A percentile compares a stretch with the other conserved stretches of the same genome.
Evolutionary conservation across 2,329 filamentous ascomycete genomes (phyloP).

Genomic region (Didymella segeticola): DNA sequence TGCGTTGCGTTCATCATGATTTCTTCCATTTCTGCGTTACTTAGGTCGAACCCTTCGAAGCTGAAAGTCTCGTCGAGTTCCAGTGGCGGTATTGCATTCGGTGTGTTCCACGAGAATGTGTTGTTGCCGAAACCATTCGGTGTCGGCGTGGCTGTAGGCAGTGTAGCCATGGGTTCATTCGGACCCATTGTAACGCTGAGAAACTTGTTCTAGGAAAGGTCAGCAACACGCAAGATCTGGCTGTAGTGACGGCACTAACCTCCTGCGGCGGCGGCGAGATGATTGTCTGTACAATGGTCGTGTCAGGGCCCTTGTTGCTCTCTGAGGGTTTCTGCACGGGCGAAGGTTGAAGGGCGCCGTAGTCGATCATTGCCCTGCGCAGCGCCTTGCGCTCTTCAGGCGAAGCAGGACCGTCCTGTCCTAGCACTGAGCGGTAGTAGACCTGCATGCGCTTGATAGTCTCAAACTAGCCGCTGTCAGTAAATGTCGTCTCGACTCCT

Average conservation of each 20-base stretch:
- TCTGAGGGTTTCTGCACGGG: constrained; percentile 47
- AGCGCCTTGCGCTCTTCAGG: constrained; percentile 48
- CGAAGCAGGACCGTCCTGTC: constrained; percentile 44
- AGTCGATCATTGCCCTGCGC: constrained; percentile 50
- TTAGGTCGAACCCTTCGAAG: constrained; percentile 42
- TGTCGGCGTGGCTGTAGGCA: constrained; percentile 32
- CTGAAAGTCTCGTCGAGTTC: constrained; percentile 44
- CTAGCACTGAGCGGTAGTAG: constrained; percentile 47
- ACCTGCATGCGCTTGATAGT: constrained; percentile 53
- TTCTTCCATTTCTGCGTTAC: constrained; percentile 46
- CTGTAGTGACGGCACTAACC: neutral
- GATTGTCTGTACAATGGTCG: constrained; percentile 15
- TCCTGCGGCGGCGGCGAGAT: constrained; percentile 16
- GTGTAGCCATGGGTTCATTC: constrained; percentile 16
- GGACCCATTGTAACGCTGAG: constrained; percentile 8
- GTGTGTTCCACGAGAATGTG: constrained; percentile 31
- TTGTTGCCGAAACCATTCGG: constrained; percentile 31
- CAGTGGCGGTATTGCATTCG: constrained; percentile 32
- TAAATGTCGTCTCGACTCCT: rapidly evolving
- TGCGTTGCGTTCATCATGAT: constrained; percentile 49
- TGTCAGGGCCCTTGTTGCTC: constrained; percentile 24
- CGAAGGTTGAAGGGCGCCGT: constrained; percentile 49
- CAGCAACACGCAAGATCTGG: neutral
- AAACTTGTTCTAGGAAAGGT: constrained; percentile 6
- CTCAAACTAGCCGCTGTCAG: constrained; percentile 41